Evolutionary conservation across 2,329 filamentous ascomycete genomes (phyloP).

Genomic region (Trichophyton simii): DNA sequence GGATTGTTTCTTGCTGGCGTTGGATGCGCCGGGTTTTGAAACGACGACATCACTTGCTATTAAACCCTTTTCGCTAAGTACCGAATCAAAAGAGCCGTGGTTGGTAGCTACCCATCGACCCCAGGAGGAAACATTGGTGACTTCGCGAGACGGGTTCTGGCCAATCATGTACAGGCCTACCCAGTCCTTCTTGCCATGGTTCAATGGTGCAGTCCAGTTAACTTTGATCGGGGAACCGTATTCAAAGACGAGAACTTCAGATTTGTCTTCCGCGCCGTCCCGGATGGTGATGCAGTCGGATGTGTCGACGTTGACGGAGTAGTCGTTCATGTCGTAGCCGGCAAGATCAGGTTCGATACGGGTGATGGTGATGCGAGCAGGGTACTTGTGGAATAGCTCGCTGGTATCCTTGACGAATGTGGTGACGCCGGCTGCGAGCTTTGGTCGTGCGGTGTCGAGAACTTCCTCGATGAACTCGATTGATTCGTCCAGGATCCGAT

Average conservation of each 20-base stretch:
- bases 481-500: slow-evolving; percentile 73
- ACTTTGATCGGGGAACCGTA: slow-evolving; percentile 85
- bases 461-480: slow-evolving; percentile 85
- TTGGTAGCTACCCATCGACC: slow-evolving; percentile 83
- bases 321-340: slow-evolving; percentile 66
- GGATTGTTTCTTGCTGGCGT: slow-evolving; percentile 21
- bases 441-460: slow-evolving; percentile 71
- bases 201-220: slow-evolving; percentile 75
- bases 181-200: slow-evolving; percentile 88
- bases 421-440: slow-evolving; percentile 72
- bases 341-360: slow-evolving; percentile 67
- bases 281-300: slow-evolving; percentile 38
- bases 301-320: slow-evolving; percentile 62
- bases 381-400: slow-evolving; percentile 77
- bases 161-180: slow-evolving; percentile 92
- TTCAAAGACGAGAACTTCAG: slow-evolving; percentile 67
- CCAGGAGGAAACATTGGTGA: slow-evolving; percentile 71
- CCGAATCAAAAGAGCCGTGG: slow-evolving; percentile 60
- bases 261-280: slow-evolving; percentile 41
- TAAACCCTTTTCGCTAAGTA: slow-evolving; percentile 64
- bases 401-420: slow-evolving; percentile 80
- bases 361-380: slow-evolving; percentile 71
- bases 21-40: slow-evolving; percentile 21
- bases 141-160: slow-evolving; percentile 75
- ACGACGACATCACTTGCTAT: slow-evolving; percentile 53